Percentiles rank a stretch among this genome's conserved stretches.
phyloP scores from a whole-genome alignment of 1,284 basidiomycete genomes.

The Austroboletus niveus region DNA sequence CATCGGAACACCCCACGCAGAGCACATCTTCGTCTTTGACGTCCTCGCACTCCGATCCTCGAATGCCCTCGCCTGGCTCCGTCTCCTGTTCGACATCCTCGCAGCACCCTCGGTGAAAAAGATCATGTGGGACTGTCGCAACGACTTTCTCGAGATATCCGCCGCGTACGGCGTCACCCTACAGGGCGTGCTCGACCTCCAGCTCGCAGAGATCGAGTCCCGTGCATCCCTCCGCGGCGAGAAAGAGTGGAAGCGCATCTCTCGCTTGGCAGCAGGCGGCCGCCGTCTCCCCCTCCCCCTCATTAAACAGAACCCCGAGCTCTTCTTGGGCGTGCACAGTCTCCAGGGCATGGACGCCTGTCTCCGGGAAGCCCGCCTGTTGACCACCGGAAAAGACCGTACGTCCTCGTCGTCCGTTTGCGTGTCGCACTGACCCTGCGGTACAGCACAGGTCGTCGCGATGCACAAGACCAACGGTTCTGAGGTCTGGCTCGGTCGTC shows the following conservation, averaged over 20 bases:
- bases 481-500: slow-evolving; percentile 36
- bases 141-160: slow-evolving; percentile 41
- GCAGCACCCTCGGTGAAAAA: slow-evolving; percentile 33
- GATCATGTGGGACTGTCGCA: slow-evolving; percentile 46
- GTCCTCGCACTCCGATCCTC: slow-evolving; percentile 30
- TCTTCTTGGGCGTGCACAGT: slow-evolving; percentile 32
- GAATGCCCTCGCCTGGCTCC: slow-evolving; percentile 19
- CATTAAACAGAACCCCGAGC: slow-evolving; percentile 24
- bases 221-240: slow-evolving; percentile 32
- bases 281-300: slow-evolving; percentile 26
- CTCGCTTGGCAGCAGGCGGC: slow-evolving; percentile 29
- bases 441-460: slow-evolving; percentile 35
- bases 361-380: slow-evolving; percentile 15
- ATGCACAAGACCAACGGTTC: slow-evolving; percentile 37
- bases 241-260: slow-evolving; percentile 29
- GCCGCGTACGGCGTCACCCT: slow-evolving; percentile 31
- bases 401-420: not conserved
- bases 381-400: slow-evolving; percentile 31
- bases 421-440: not conserved
- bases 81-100: slow-evolving; percentile 30
- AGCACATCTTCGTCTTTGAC: slow-evolving; percentile 43
- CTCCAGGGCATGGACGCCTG: slow-evolving; percentile 33
- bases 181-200: slow-evolving; percentile 40
- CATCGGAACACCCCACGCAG: slow-evolving; percentile 38
- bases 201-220: slow-evolving; percentile 40